Evolutionary conservation across 139 green algal genomes (phyloP).

Genomic region (Chlorella sp.): DNA sequence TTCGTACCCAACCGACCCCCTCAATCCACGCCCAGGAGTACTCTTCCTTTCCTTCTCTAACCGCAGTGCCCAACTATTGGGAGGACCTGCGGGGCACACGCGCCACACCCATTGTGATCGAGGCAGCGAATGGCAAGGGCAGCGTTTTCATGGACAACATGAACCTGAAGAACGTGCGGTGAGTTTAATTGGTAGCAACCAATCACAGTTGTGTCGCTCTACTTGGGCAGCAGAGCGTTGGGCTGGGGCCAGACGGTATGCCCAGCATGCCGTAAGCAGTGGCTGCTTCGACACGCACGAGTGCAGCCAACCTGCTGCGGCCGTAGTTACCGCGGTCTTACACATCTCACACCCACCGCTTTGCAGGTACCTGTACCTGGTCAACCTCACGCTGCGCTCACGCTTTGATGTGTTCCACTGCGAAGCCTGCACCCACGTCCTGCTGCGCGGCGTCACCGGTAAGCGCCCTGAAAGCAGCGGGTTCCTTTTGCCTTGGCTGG

Average conservation of each 20-base stretch:
- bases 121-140: background rate
- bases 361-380: slow-evolving; percentile 18
- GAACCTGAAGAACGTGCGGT: background rate
- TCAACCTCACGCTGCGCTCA: slow-evolving; percentile 7
- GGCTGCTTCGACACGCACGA: no score
- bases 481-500: background rate
- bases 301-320: no score
- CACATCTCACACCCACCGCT: background rate
- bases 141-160: background rate
- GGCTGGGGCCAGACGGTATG: no score
- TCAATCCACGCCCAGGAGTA: no score
- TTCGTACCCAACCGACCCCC: no score
- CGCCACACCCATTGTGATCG: slow-evolving; percentile 12
- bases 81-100: slow-evolving; percentile 9
- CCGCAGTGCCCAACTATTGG: slow-evolving; percentile 29
- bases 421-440: slow-evolving; percentile 17
- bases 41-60: background rate
- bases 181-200: background rate
- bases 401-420: slow-evolving; percentile 11
- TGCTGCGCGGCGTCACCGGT: slow-evolving; percentile 20
- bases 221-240: no score
- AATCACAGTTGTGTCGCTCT: background rate
- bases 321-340: no score
- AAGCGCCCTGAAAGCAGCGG: background rate
- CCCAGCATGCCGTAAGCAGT: no score